Conservation (phyloP, 805 yeast genomes). For the Pichia kluyveri region DNA sequence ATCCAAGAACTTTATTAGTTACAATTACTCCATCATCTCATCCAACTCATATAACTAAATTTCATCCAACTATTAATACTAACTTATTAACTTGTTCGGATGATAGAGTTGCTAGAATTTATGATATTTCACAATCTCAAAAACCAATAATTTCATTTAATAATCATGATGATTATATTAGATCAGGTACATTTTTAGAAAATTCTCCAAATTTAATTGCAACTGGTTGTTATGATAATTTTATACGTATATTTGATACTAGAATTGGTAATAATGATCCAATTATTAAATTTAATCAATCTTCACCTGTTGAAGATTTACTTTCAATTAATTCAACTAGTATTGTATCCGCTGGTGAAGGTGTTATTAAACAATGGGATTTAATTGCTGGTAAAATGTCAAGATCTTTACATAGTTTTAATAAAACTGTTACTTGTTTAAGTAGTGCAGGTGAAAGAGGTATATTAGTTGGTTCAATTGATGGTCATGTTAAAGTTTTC, state of each 20-base stretch:
- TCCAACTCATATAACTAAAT: conserved; percentile 90
- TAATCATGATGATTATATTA: conserved; percentile 80
- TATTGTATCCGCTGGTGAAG: conserved; percentile 71
- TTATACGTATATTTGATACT: conserved; percentile 75
- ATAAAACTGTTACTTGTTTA: conserved; percentile 85
- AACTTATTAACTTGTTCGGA: conserved; percentile 83
- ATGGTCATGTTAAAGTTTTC: conserved; percentile 94
- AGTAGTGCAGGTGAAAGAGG: conserved; percentile 67
- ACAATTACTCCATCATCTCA: conserved; percentile 76
- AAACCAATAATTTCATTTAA: conserved; percentile 65
- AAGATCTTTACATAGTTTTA: conserved; percentile 74
- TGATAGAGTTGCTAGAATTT: conserved; percentile 77
- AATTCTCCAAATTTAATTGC: conserved; percentile 71
- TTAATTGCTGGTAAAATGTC: conserved; percentile 65
- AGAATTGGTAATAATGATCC: conserved; percentile 45
- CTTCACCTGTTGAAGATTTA: conserved; percentile 78
- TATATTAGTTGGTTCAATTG: conserved; percentile 88
- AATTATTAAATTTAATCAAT: conserved; percentile 60
- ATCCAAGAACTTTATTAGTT: conserved; percentile 67
- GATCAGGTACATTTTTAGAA: conserved; percentile 64
- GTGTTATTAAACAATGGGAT: conserved; percentile 86
- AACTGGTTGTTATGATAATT: conserved; percentile 92
- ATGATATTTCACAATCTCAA: conserved; percentile 73
- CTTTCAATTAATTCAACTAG: conserved; percentile 69
- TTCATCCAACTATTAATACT: conserved; percentile 70